Evolutionary conservation across 495 filamentous ascomycete genomes (phyloP), one percentile per base, ranked within the genome.

Genomic region (Aspergillus affinis): DNA sequence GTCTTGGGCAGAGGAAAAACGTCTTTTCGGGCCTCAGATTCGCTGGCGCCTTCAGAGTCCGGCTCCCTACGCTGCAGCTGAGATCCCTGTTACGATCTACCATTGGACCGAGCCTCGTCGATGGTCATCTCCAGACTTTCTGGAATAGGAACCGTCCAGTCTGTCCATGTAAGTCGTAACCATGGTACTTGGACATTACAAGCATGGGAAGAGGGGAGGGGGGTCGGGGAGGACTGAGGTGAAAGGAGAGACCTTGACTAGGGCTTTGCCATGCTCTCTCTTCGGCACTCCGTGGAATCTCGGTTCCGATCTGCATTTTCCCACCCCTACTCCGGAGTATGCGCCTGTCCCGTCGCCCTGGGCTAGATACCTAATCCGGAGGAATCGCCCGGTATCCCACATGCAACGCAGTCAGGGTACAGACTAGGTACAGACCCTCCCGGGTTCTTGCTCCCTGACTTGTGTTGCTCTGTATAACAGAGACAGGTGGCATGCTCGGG

Each of bases 91-190:
- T 72, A 60, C 57, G 68, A 62, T 55, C 53, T 62, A 26, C 67
- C 58, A 77, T 77, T 77, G 75, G 75, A 63, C 58, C 64, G 66
- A 58, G 56, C 61, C 61, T 65, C 53, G 64, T 60, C 56, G 61
- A 61, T 59, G 46, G 65, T 62, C 59, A 66, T 68, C 62, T 62
- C 61, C 52, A 64, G 61, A 58, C 61, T 66, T 71, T 66, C 63
- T 63, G 55, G 63, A 70, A 66, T 21, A 47, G 65, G 64, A 66
- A 60, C 53, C 54, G 47, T 54, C 45, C 51, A 45, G 50, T 57
- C 49, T 48, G 56, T 60, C 52, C 48, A 20, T 44, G 49, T 48
- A 61, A 12, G 49, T 62, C 56, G 59, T 64, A 64, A 67, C 54
- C 27, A 36, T 55, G 49, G 49, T 60, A 63, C 57, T 61, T 49